Conservation (phyloP, 441 rosid species). For the Corymbia calophylla region DNA sequence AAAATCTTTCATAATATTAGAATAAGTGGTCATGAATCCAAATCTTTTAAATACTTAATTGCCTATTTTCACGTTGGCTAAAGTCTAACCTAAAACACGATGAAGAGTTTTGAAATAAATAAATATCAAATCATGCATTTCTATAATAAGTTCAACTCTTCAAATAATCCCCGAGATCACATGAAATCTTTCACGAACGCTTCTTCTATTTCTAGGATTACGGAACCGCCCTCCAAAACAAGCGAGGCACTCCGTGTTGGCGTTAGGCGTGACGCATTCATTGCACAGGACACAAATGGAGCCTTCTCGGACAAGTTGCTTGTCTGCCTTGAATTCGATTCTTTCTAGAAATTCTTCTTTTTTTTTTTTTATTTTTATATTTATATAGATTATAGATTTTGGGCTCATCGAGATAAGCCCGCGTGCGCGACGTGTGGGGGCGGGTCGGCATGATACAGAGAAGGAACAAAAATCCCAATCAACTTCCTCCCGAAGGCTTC, state of each 20-base stretch:
- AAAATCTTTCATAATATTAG: too few species aligned
- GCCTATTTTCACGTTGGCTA: accelerated
- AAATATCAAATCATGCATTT: accelerated
- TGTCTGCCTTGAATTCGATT: neutral
- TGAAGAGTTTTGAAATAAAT: too few species aligned
- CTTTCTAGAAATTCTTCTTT: neutral
- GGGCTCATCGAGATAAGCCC: neutral
- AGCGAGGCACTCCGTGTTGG: neutral
- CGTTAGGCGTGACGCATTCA: neutral
- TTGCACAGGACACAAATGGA: neutral
- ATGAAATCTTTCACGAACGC: neutral
- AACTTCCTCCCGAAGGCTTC: neutral
- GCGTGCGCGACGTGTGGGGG: neutral
- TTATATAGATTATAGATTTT: neutral
- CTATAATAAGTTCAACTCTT: too few species aligned
- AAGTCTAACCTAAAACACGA: neutral
- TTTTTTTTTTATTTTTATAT: too few species aligned
- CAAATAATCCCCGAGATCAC: neutral
- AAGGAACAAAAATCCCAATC: neutral
- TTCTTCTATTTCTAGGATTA: neutral
- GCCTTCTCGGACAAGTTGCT: neutral
- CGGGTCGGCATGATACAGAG: neutral
- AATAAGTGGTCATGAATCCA: neutral
- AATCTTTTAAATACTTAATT: accelerated
- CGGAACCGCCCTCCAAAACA: neutral